phyloP scores from a whole-genome alignment of 192 early-diverging fungal species.

The Endogone sp. region DNA sequence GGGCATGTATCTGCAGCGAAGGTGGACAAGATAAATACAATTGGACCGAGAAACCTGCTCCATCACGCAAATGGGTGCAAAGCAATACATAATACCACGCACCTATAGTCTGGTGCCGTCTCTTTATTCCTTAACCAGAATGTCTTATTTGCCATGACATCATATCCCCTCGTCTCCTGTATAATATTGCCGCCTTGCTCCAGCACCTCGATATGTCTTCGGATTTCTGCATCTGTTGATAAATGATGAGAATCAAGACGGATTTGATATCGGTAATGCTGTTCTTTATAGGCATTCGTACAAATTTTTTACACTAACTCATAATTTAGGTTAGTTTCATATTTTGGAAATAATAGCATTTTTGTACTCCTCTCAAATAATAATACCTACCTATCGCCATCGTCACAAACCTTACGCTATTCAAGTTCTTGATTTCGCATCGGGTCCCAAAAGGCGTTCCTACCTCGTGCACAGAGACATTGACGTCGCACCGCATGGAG shows the following conservation, averaged over 20 bases:
- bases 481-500: constrained; percentile 88
- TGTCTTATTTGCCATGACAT: constrained; percentile 58
- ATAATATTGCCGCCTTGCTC: constrained; percentile 45
- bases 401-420: constrained; percentile 65
- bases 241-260: not conserved
- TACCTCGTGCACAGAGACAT: constrained; percentile 74
- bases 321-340: no score
- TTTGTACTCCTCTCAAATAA: no score
- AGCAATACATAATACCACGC: not conserved
- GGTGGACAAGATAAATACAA: constrained; percentile 14
- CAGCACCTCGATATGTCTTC: constrained; percentile 64
- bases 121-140: constrained; percentile 78
- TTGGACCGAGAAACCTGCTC: constrained; percentile 16
- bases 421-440: constrained; percentile 80
- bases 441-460: constrained; percentile 54
- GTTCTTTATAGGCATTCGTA: no score
- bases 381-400: constrained; percentile 54
- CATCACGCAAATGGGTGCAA: constrained; percentile 5
- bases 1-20: constrained; percentile 63
- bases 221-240: constrained; percentile 69
- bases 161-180: constrained; percentile 82
- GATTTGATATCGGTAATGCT: not conserved
- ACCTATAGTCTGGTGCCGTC: constrained; percentile 77
- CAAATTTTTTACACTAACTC: no score
- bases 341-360: no score